Conservation (phyloP, 108 stramenopile genomes). For the Seminavis robusta region DNA sequence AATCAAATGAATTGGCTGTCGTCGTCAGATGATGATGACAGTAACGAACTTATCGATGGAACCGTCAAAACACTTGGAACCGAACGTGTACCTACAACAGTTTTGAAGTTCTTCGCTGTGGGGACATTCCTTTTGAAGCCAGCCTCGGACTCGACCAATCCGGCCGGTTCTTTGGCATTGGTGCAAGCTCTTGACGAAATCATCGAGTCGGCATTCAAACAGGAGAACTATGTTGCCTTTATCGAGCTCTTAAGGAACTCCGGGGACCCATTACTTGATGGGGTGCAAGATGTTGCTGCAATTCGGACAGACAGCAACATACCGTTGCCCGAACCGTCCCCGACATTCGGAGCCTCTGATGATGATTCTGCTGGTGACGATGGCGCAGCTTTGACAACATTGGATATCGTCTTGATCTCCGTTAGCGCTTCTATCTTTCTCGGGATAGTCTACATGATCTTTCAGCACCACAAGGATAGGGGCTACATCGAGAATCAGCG, state of each 20-base stretch:
- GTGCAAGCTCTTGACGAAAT: background rate
- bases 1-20: no score
- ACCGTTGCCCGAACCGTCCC: background rate
- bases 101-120: background rate
- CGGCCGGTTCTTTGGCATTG: background rate
- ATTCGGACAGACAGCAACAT: background rate
- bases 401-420: slow-evolving; percentile 34
- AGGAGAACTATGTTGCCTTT: background rate
- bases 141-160: background rate
- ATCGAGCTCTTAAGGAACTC: background rate
- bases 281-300: background rate
- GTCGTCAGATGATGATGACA: no score
- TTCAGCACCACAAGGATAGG: slow-evolving; percentile 18
- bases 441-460: slow-evolving; percentile 22
- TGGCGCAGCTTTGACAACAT: background rate
- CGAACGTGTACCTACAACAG: background rate
- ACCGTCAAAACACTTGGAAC: no score
- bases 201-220: background rate
- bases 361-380: background rate
- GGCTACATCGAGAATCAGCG: slow-evolving; percentile 13
- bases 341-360: slow-evolving; percentile 1
- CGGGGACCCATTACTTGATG: no score
- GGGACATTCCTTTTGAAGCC: background rate
- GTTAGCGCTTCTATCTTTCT: slow-evolving; percentile 24
- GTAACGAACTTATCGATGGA: no score